A percentile compares a stretch with the other conserved stretches of the same genome.
phyloP scores from a whole-genome alignment of 176 grass and related monocot genomes.

The Typha latifolia region DNA sequence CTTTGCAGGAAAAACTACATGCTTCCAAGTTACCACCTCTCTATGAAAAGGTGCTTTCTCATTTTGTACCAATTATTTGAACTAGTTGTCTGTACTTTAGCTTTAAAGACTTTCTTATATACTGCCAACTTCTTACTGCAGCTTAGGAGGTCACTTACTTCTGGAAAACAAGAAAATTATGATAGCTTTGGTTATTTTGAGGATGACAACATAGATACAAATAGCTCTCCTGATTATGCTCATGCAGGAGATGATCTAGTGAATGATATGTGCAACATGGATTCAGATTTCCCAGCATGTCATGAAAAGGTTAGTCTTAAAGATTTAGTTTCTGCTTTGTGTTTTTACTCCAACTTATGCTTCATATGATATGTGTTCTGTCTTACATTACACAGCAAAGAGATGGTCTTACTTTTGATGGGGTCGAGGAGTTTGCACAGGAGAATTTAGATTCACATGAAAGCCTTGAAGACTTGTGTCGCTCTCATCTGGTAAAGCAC shows the following conservation, averaged over 20 bases:
- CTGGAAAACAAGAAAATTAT: constrained; percentile 36
- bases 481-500: constrained; percentile 58
- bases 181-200: constrained; percentile 33
- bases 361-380: constrained; percentile 18
- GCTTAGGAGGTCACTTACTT: constrained; percentile 67
- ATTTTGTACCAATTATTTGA: constrained; percentile 1
- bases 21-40: constrained; percentile 44
- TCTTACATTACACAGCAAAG: constrained; percentile 30
- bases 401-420: constrained; percentile 19
- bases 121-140: constrained; percentile 26
- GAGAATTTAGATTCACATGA: constrained; percentile 29
- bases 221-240: constrained; percentile 19
- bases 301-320: constrained; percentile 33
- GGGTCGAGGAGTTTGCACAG: constrained; percentile 26
- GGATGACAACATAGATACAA: constrained; percentile 31
- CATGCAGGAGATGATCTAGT: constrained; percentile 32
- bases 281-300: constrained; percentile 29
- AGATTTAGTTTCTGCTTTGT: background rate
- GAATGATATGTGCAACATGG: constrained; percentile 30
- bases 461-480: constrained; percentile 77
- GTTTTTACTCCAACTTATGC: background rate
- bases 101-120: constrained; percentile 6
- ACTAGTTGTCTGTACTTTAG: constrained; percentile 5
- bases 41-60: constrained; percentile 56
- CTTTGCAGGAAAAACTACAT: constrained; percentile 40